Evolutionary conservation across 1,139 yeast genomes (phyloP).

Genomic region (Candida pseudocylindracea): DNA sequence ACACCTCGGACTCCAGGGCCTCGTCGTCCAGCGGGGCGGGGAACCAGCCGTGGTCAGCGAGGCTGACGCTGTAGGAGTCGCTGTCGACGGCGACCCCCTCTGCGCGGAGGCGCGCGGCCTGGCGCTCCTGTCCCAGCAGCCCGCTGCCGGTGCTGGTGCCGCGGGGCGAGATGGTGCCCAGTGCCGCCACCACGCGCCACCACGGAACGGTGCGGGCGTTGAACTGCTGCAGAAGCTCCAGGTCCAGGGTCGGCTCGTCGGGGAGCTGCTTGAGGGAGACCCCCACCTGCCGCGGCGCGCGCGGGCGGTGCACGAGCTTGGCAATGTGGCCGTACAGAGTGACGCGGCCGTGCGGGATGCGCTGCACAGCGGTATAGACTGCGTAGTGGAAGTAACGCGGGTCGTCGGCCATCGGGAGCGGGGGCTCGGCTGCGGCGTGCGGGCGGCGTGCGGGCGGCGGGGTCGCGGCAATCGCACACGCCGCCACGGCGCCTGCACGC

Average conservation of each 20-base stretch:
- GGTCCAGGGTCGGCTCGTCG: slow-evolving; percentile 8
- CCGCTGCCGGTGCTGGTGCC: slow-evolving; percentile 9
- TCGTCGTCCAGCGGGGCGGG: slow-evolving; percentile 9
- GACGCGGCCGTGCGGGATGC: slow-evolving; percentile 43
- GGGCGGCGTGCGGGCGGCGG: too few relatives aligned
- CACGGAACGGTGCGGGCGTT: slow-evolving; percentile 27
- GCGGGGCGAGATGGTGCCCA: slow-evolving; percentile 29
- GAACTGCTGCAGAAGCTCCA: slow-evolving; percentile 4
- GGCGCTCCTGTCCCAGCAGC: slow-evolving; percentile 21
- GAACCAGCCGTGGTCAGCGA: slow-evolving; percentile 43
- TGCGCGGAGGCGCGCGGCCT: slow-evolving; percentile 17
- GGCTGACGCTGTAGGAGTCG: slow-evolving; percentile 16
- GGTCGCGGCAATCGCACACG: too few relatives aligned
- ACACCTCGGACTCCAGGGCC: too few relatives aligned
- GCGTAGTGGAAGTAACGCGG: slow-evolving; percentile 34
- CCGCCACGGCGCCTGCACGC: too few relatives aligned
- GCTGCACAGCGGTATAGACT: slow-evolving; percentile 29
- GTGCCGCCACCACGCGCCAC: slow-evolving; percentile 55
- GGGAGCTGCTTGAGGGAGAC: slow-evolving; percentile 29
- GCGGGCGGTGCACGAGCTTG: slow-evolving; percentile 33
- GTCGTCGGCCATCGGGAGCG: slow-evolving; percentile 15
- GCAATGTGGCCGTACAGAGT: slow-evolving; percentile 64
- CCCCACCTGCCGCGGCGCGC: slow-evolving; percentile 56
- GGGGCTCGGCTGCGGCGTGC: too few relatives aligned
- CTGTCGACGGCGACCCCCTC: slow-evolving; percentile 27